Conservation (phyloP, 2,329 filamentous ascomycete species). For the Blastomyces emzantsi region DNA sequence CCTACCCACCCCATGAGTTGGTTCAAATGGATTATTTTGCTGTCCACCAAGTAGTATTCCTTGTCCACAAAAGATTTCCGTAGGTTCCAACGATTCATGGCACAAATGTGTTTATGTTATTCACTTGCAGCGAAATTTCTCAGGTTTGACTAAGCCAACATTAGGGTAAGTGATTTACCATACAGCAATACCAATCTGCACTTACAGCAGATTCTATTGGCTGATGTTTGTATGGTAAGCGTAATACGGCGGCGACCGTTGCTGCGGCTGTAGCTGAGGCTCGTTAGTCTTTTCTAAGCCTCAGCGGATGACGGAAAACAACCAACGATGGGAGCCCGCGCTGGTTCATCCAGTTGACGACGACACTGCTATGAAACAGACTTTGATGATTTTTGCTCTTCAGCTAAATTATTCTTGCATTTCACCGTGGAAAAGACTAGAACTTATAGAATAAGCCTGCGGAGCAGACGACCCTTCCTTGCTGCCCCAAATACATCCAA, state of each 20-base stretch:
- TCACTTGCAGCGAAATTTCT: neutral
- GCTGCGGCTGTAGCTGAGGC: slow-evolving; percentile 1
- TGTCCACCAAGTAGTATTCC: neutral
- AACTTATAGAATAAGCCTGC: neutral
- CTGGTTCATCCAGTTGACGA: neutral
- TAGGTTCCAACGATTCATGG: neutral
- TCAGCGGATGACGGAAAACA: slow-evolving; percentile 5
- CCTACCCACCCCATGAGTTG: neutral
- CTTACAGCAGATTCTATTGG: neutral
- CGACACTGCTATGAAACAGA: neutral
- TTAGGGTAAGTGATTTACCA: neutral
- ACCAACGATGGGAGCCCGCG: neutral
- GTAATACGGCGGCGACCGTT: neutral
- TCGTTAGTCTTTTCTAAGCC: neutral
- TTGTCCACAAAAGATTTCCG: neutral
- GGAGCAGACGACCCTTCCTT: neutral
- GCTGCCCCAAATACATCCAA: neutral
- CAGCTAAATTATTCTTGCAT: neutral
- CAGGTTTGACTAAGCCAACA: neutral
- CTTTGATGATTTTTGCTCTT: neutral
- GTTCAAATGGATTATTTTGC: neutral
- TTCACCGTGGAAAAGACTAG: neutral
- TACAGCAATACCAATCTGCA: neutral
- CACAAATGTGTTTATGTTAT: neutral
- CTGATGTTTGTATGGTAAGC: neutral